Evolutionary conservation across 2,329 filamentous ascomycete species (phyloP).

Genomic region (Escovopsis weberi): DNA sequence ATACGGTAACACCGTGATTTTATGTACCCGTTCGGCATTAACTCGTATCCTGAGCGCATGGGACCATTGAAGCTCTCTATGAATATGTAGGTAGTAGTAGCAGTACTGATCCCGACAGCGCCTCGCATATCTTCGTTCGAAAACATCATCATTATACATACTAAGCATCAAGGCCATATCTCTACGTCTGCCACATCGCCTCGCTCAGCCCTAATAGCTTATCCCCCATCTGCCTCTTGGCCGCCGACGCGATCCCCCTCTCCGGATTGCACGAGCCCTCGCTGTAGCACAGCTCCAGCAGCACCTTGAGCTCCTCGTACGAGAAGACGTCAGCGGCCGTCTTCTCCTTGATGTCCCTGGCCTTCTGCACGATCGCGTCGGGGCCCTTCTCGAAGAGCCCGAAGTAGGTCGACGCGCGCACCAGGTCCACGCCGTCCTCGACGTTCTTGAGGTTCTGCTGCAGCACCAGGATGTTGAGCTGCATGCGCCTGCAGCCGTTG

Average conservation of each 20-base stretch:
- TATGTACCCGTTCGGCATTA: too few species aligned
- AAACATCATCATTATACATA: background rate
- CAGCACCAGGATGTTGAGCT: constrained; percentile 84
- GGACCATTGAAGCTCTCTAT: too few species aligned
- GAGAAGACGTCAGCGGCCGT: constrained; percentile 35
- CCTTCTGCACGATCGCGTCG: constrained; percentile 49
- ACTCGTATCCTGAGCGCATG: too few species aligned
- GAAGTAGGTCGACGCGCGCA: constrained; percentile 52
- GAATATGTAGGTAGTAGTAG: too few species aligned
- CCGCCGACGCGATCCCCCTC: constrained; percentile 51
- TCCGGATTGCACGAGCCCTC: constrained; percentile 52
- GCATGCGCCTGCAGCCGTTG: constrained; percentile 73
- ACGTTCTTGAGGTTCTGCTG: constrained; percentile 96
- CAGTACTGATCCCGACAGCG: too few species aligned
- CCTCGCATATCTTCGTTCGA: too few species aligned
- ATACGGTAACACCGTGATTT: too few species aligned
- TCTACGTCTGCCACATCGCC: constrained; percentile 48
- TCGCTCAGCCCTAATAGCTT: constrained; percentile 57
- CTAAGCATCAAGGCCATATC: background rate
- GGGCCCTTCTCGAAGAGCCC: constrained; percentile 51
- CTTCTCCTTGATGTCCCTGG: constrained; percentile 31
- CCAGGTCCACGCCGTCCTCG: constrained; percentile 52
- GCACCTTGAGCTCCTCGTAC: constrained; percentile 51
- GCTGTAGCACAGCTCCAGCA: constrained; percentile 54
- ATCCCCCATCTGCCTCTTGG: constrained; percentile 55